Evolutionary conservation across 768 basidiomycete genomes (phyloP).

Genomic region (Porphyrellus cyaneotinctus): DNA sequence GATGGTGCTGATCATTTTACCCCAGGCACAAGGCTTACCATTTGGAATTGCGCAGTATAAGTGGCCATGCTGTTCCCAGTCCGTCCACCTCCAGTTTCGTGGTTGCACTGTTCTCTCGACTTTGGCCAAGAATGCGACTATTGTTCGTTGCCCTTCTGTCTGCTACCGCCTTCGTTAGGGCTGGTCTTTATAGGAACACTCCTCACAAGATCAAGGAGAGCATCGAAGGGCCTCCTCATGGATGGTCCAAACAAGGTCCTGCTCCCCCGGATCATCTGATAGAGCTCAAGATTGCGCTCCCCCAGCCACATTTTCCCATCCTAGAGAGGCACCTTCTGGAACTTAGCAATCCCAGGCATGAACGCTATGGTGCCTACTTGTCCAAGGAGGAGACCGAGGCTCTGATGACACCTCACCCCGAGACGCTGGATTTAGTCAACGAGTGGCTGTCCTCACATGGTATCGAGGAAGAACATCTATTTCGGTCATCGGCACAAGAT

Average conservation of each 20-base stretch:
- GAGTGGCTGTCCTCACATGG: conserved; percentile 61
- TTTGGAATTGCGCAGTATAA: conserved; percentile 8
- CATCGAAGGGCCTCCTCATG: conserved; percentile 39
- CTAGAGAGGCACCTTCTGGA: conserved; percentile 53
- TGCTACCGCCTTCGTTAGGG: conserved; percentile 9
- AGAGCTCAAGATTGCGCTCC: conserved; percentile 54
- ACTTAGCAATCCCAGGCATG: conserved; percentile 54
- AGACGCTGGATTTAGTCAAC: conserved; percentile 50
- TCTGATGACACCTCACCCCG: conserved; percentile 53
- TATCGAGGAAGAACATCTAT: conserved; percentile 42
- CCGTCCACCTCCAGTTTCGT: background rate
- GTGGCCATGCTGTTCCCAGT: background rate
- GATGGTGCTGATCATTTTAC: too few relatives aligned
- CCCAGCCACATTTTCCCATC: conserved; percentile 46
- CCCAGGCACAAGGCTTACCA: background rate
- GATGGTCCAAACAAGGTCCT: conserved; percentile 44
- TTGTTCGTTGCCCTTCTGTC: conserved; percentile 12
- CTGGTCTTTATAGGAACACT: conserved; percentile 7
- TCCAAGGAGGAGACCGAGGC: conserved; percentile 63
- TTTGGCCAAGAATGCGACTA: conserved; percentile 7
- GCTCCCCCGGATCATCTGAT: conserved; percentile 46
- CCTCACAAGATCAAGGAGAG: conserved; percentile 46
- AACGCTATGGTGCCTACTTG: conserved; percentile 52
- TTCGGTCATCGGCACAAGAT: conserved; percentile 61
- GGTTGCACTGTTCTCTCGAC: background rate